Evolutionary conservation across 345 rosid genomes (phyloP).

Genomic region (Laguncularia racemosa): DNA sequence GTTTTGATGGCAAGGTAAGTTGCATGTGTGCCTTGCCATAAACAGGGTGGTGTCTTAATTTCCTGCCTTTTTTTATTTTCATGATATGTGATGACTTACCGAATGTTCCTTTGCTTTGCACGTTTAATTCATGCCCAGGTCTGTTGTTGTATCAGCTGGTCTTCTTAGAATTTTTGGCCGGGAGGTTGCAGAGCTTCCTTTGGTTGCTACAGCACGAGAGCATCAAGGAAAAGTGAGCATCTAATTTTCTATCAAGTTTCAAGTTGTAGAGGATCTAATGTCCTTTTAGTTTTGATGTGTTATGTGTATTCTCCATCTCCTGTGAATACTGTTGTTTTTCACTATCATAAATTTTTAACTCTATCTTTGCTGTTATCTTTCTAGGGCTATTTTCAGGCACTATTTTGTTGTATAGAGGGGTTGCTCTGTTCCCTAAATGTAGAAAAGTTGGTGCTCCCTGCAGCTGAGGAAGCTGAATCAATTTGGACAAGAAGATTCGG

Average conservation of each 20-base stretch:
- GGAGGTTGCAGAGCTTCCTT: slow-evolving; percentile 96
- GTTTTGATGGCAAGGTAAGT: slow-evolving; percentile 70
- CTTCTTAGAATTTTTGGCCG: slow-evolving; percentile 84
- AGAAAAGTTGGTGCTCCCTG: slow-evolving; percentile 86
- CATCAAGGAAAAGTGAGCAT: slow-evolving; percentile 79
- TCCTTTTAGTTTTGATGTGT: not conserved
- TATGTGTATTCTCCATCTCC: not conserved
- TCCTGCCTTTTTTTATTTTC: not conserved
- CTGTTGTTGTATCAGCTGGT: slow-evolving; percentile 88
- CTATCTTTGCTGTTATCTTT: slow-evolving; percentile 7
- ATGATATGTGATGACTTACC: not conserved
- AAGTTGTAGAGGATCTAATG: not conserved
- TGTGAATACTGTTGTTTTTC: not conserved
- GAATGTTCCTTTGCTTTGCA: not conserved
- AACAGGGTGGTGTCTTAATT: not conserved
- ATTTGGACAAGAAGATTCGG: slow-evolving; percentile 93
- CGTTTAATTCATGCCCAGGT: slow-evolving; percentile 27
- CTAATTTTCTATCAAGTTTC: not conserved
- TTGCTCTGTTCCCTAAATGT: slow-evolving; percentile 66
- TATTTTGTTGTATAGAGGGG: slow-evolving; percentile 78
- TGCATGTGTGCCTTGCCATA: not conserved
- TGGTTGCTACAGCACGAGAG: slow-evolving; percentile 85
- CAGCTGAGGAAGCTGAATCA: slow-evolving; percentile 91
- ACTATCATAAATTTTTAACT: not conserved
- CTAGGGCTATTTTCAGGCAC: slow-evolving; percentile 88